Percentiles rank a stretch among this genome's conserved stretches.
These are phyloP conservation scores for Porphyrellus sp. DNA, from an alignment of 1,284 basidiomycete species.

Conservation along the genomic window DNA sequence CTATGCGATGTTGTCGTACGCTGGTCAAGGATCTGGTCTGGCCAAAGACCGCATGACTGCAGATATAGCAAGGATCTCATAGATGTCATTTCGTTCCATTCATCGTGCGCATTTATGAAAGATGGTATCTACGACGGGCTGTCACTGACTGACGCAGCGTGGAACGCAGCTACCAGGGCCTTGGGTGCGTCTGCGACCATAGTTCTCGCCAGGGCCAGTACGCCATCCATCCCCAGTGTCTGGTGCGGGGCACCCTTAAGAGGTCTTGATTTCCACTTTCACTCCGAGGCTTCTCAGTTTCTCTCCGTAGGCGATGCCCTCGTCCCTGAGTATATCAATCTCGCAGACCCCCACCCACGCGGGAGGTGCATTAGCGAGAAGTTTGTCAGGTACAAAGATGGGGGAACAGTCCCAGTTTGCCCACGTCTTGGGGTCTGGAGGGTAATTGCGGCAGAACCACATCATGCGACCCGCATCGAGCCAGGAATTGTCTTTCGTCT, in stretches of 20 bases:
- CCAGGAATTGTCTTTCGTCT: constrained; percentile 58
- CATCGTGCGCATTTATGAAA: not conserved
- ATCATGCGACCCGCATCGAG: constrained; percentile 62
- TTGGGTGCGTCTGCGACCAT: constrained; percentile 54
- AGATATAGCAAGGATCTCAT: constrained; percentile 33
- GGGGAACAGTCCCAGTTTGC: constrained; percentile 68
- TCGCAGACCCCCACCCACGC: constrained; percentile 66
- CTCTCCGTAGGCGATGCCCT: constrained; percentile 63
- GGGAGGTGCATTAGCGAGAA: constrained; percentile 50
- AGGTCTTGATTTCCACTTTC: constrained; percentile 52
- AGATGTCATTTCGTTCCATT: constrained; percentile 4
- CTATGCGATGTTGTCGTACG: constrained; percentile 47
- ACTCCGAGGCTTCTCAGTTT: constrained; percentile 56
- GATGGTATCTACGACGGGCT: not conserved
- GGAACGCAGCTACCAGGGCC: constrained; percentile 47
- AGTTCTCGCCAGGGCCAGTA: constrained; percentile 47
- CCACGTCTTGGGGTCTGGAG: constrained; percentile 58
- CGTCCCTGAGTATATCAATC: constrained; percentile 64
- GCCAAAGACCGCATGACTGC: constrained; percentile 37
- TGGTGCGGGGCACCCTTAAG: constrained; percentile 64
- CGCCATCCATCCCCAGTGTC: constrained; percentile 70
- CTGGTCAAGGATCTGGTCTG: constrained; percentile 31
- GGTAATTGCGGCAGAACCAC: constrained; percentile 69
- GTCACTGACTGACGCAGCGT: constrained; percentile 1
- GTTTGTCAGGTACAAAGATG: constrained; percentile 57